These are phyloP conservation scores for Boletus bicolor DNA, from an alignment of 768 basidiomycete genomes.

Conservation along the genomic window DNA sequence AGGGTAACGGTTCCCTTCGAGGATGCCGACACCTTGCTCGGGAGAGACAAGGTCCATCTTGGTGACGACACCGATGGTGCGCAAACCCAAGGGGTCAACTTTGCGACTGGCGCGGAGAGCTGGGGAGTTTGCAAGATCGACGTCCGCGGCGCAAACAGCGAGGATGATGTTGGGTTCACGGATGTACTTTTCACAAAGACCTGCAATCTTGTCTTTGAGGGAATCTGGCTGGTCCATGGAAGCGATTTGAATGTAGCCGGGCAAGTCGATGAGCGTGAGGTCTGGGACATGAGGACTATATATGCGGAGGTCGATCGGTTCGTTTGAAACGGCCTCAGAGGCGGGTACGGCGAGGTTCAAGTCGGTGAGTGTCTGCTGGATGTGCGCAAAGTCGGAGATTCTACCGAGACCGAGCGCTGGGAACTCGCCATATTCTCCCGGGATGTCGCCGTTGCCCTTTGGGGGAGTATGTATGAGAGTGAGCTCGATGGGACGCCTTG, in stretches of 20 bases:
- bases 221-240: constrained; percentile 94
- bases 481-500: constrained; percentile 94
- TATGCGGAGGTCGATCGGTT: constrained; percentile 95
- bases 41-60: constrained; percentile 98
- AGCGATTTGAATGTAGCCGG: constrained; percentile 94
- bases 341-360: constrained; percentile 91
- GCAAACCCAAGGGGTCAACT: constrained; percentile 90
- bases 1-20: constrained; percentile 92
- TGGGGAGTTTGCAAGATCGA: constrained; percentile 97
- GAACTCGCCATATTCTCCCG: constrained; percentile 90
- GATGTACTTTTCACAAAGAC: constrained; percentile 93
- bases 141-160: constrained; percentile 98
- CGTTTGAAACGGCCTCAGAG: constrained; percentile 87
- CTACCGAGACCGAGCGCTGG: constrained; percentile 85
- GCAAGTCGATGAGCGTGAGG: constrained; percentile 94
- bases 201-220: constrained; percentile 88
- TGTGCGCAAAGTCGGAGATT: constrained; percentile 86
- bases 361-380: constrained; percentile 91
- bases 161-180: constrained; percentile 99
- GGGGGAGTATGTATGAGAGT: constrained; percentile 91
- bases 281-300: constrained; percentile 96
- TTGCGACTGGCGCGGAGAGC: constrained; percentile 90
- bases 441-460: constrained; percentile 43
- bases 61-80: constrained; percentile 96
- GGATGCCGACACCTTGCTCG: constrained; percentile 74